A percentile compares a stretch with the other conserved stretches of the same genome.
phyloP scores from a whole-genome alignment of 345 rosid species.

The Gossypium australe region DNA sequence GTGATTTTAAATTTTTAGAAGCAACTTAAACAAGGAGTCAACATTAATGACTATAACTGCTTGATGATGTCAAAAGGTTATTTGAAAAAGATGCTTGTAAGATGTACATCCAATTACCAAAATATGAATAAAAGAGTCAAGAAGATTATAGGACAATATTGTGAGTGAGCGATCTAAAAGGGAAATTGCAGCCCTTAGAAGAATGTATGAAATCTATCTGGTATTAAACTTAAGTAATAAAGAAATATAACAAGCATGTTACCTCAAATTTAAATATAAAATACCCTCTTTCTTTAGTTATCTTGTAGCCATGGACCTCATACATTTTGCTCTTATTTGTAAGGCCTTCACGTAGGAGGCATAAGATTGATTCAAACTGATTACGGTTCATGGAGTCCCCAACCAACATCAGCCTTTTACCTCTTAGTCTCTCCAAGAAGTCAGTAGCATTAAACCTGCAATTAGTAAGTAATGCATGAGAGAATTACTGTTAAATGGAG shows the following conservation, averaged over 20 bases:
- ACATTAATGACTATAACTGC: neutral
- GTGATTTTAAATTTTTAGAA: no score
- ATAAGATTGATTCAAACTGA: constrained; percentile 85
- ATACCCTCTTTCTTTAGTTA: constrained; percentile 85
- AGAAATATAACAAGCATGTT: constrained; percentile 21
- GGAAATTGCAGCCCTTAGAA: neutral
- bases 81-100: neutral
- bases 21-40: no score
- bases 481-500: constrained; percentile 12
- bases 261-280: constrained; percentile 70
- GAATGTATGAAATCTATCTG: neutral
- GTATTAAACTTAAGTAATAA: constrained; percentile 7
- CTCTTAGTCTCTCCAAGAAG: constrained; percentile 75
- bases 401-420: constrained; percentile 79
- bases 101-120: constrained; percentile 2
- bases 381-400: constrained; percentile 97
- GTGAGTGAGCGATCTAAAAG: neutral
- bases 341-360: constrained; percentile 77
- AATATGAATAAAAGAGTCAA: neutral
- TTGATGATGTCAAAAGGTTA: neutral
- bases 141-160: neutral
- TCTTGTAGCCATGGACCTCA: constrained; percentile 72
- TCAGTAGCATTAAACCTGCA: constrained; percentile 91
- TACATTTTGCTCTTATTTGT: constrained; percentile 62
- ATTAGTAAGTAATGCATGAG: constrained; percentile 27